phyloP scores from a whole-genome alignment of 192 early-diverging fungal species.

The Coemansia sp. region DNA sequence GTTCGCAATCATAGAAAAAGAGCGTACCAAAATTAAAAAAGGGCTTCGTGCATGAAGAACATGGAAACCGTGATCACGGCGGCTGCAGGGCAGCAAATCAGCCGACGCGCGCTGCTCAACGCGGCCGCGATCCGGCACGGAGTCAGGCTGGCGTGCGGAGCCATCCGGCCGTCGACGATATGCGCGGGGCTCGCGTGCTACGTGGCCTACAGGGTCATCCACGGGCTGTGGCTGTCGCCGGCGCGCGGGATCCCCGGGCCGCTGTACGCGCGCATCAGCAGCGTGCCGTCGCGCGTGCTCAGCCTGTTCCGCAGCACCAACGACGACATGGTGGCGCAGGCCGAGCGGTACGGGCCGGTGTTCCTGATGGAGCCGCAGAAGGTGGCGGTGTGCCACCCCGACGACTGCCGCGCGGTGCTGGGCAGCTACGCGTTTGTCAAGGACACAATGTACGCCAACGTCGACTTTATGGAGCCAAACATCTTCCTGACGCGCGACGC shows the following conservation, averaged over 20 bases:
- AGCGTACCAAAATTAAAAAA: too few species aligned
- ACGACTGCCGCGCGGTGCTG: constrained; percentile 25
- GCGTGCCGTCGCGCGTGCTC: constrained; percentile 7
- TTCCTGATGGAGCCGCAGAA: constrained; percentile 27
- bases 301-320: constrained; percentile 12
- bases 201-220: neutral
- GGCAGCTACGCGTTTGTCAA: constrained; percentile 26
- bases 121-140: too few species aligned
- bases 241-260: constrained; percentile 26
- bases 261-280: constrained; percentile 12
- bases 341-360: constrained; percentile 19
- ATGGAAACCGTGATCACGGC: too few species aligned
- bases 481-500: constrained; percentile 33
- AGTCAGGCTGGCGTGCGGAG: too few species aligned
- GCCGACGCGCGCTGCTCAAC: too few species aligned
- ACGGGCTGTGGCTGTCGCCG: constrained; percentile 25
- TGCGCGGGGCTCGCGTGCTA: constrained; percentile 2
- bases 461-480: constrained; percentile 32
- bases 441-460: constrained; percentile 15
- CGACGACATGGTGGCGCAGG: constrained; percentile 24
- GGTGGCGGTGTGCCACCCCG: constrained; percentile 30
- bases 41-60: too few species aligned
- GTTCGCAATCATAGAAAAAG: too few species aligned
- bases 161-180: neutral
- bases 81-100: too few species aligned